phyloP scores from a whole-genome alignment of 2,329 filamentous ascomycete species.

The Pestalotiopsis sp. region DNA sequence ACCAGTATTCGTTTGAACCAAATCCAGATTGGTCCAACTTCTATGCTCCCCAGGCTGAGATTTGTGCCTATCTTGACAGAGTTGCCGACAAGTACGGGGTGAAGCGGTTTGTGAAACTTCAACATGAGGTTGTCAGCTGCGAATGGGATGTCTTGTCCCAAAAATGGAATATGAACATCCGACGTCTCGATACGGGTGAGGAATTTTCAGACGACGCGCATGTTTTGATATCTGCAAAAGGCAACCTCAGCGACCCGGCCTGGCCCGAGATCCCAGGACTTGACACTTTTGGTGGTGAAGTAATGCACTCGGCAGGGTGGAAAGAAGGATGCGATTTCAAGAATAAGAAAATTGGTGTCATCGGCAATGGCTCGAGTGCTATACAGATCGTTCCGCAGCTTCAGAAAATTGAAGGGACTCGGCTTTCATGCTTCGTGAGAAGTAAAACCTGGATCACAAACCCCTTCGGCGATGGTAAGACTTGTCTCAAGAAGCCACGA shows the following conservation, averaged over 20 bases:
- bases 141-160: slow-evolving; percentile 42
- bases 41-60: slow-evolving; percentile 52
- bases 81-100: slow-evolving; percentile 50
- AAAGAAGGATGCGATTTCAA: slow-evolving; percentile 48
- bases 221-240: slow-evolving; percentile 44
- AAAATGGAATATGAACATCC: slow-evolving; percentile 43
- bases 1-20: slow-evolving; percentile 58
- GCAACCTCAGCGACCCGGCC: slow-evolving; percentile 43
- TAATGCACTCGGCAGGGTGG: slow-evolving; percentile 50
- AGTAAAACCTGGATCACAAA: slow-evolving; percentile 54
- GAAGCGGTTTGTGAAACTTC: slow-evolving; percentile 48
- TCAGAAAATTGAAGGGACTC: slow-evolving; percentile 43
- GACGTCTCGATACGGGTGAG: slow-evolving; percentile 36
- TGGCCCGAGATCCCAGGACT: slow-evolving; percentile 49
- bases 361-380: slow-evolving; percentile 55
- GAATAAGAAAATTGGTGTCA: slow-evolving; percentile 51
- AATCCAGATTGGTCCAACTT: slow-evolving; percentile 57
- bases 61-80: slow-evolving; percentile 49
- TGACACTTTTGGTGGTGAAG: slow-evolving; percentile 41
- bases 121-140: slow-evolving; percentile 42
- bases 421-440: slow-evolving; percentile 49
- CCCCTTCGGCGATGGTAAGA: slow-evolving; percentile 44
- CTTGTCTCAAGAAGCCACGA: background rate
- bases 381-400: slow-evolving; percentile 56
- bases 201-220: slow-evolving; percentile 42